A percentile compares a stretch with the other conserved stretches of the same genome.
Conservation (phyloP, 2,329 filamentous ascomycete genomes). For the Dothistroma septosporum region DNA sequence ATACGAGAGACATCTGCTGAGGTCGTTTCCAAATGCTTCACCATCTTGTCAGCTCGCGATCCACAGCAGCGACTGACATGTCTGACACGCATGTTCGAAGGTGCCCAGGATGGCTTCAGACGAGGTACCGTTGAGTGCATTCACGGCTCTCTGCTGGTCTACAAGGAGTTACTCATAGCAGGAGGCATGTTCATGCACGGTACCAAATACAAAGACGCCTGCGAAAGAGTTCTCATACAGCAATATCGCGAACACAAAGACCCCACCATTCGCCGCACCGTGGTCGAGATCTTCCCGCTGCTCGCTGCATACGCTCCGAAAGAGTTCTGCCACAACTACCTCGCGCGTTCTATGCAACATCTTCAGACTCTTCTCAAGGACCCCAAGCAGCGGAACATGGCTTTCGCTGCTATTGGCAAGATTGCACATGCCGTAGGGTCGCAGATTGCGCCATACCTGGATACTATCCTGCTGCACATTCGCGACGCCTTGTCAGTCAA, state of each 20-base stretch:
- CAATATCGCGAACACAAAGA: slow-evolving; percentile 92
- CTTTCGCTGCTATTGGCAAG: slow-evolving; percentile 92
- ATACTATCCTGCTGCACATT: slow-evolving; percentile 89
- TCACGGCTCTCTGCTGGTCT: slow-evolving; percentile 87
- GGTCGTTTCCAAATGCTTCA: slow-evolving; percentile 89
- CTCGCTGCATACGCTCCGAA: slow-evolving; percentile 87
- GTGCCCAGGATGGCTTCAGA: slow-evolving; percentile 74
- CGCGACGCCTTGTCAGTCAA: slow-evolving; percentile 82
- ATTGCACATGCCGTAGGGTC: slow-evolving; percentile 95
- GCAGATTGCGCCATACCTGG: slow-evolving; percentile 89
- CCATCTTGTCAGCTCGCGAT: slow-evolving; percentile 91
- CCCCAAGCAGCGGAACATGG: slow-evolving; percentile 88
- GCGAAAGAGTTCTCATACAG: slow-evolving; percentile 71
- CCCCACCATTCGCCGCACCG: slow-evolving; percentile 77
- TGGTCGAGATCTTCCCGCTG: slow-evolving; percentile 86
- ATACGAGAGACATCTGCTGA: slow-evolving; percentile 91
- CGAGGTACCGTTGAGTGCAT: slow-evolving; percentile 79
- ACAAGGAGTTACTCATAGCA: slow-evolving; percentile 88
- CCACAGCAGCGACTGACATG: slow-evolving; percentile 79
- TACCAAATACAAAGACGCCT: slow-evolving; percentile 77
- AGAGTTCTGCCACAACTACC: slow-evolving; percentile 80
- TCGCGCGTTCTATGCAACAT: slow-evolving; percentile 97
- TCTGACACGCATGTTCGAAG: slow-evolving; percentile 87
- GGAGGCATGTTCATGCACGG: slow-evolving; percentile 99
- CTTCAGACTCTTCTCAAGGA: slow-evolving; percentile 90